Conservation (phyloP, 805 yeast genomes). For the Candida ficus region DNA sequence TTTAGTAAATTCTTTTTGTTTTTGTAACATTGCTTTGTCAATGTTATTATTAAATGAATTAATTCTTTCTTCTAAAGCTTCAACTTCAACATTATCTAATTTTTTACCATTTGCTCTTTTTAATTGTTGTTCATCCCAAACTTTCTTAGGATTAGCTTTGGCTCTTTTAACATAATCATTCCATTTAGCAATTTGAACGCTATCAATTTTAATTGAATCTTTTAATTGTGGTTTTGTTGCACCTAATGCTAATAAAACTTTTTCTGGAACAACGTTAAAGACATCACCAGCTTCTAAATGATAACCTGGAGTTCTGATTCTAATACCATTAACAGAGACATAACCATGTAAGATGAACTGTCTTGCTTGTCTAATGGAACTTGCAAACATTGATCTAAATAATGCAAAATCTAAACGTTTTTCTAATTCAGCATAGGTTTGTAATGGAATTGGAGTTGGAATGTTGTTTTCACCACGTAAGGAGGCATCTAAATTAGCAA, state of each 20-base stretch:
- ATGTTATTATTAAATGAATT: conserved; percentile 13
- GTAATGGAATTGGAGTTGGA: conserved; percentile 79
- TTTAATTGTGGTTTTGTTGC: conserved; percentile 72
- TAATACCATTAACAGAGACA: conserved; percentile 81
- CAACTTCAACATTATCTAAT: conserved; percentile 16
- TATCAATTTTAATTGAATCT: conserved; percentile 64
- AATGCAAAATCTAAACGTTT: conserved; percentile 85
- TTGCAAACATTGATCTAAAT: conserved; percentile 89
- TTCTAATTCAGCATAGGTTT: conserved; percentile 85
- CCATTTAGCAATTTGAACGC: conserved; percentile 69
- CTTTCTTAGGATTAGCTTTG: conserved; percentile 37
- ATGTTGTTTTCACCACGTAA: conserved; percentile 50
- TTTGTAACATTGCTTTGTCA: conserved; percentile 19
- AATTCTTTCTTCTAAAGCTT: conserved; percentile 14
- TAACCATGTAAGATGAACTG: conserved; percentile 76
- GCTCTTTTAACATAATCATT: conserved; percentile 63
- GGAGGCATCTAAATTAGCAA: conserved; percentile 84
- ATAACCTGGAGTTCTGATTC: conserved; percentile 73
- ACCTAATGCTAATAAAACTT: conserved; percentile 82
- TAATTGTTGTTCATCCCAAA: conserved; percentile 30
- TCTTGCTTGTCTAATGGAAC: conserved; percentile 90
- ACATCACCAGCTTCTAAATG: conserved; percentile 80
- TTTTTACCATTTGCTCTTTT: conserved; percentile 30
- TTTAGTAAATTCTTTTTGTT: conserved; percentile 21
- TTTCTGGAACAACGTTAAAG: conserved; percentile 79